Evolutionary conservation across 2,329 filamentous ascomycete species (phyloP).

Genomic region (Bipolaris zeicola): DNA sequence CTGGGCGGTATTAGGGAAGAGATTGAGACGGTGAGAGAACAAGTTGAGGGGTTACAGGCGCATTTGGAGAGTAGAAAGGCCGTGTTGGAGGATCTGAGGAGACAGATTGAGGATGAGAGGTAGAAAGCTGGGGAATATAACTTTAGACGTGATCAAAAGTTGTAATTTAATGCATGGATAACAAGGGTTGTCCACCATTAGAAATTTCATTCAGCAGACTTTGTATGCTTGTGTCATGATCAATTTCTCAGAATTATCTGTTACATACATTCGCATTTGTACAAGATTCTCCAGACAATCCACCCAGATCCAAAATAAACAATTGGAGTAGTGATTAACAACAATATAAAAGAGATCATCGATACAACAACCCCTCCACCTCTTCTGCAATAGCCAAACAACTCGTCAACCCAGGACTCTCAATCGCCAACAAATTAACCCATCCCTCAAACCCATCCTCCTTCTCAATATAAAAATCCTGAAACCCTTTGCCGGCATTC

Average conservation of each 20-base stretch:
- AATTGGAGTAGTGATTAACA: too few species aligned
- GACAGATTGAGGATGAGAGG: conserved; percentile 89
- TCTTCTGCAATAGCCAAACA: conserved; percentile 82
- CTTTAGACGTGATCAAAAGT: background rate
- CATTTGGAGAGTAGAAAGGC: conserved; percentile 80
- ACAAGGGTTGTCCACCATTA: background rate
- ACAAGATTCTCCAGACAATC: background rate
- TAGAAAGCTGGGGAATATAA: conserved; percentile 42
- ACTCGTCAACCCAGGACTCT: conserved; percentile 90
- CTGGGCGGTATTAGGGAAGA: conserved; percentile 83
- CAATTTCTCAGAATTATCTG: background rate
- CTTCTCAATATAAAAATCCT: conserved; percentile 80
- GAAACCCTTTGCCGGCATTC: conserved; percentile 65
- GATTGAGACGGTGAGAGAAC: conserved; percentile 86
- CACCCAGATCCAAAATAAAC: background rate
- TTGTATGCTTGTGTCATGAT: background rate
- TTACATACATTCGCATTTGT: background rate
- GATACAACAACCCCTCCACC: conserved; percentile 65
- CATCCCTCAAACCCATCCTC: conserved; percentile 82
- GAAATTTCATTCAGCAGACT: background rate
- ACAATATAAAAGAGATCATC: conserved; percentile 9
- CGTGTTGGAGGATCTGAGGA: conserved; percentile 74
- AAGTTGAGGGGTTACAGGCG: conserved; percentile 85
- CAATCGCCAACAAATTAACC: conserved; percentile 89
- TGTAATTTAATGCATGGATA: background rate